phyloP scores from a whole-genome alignment of 768 basidiomycete species.

The Mycena galopus region DNA sequence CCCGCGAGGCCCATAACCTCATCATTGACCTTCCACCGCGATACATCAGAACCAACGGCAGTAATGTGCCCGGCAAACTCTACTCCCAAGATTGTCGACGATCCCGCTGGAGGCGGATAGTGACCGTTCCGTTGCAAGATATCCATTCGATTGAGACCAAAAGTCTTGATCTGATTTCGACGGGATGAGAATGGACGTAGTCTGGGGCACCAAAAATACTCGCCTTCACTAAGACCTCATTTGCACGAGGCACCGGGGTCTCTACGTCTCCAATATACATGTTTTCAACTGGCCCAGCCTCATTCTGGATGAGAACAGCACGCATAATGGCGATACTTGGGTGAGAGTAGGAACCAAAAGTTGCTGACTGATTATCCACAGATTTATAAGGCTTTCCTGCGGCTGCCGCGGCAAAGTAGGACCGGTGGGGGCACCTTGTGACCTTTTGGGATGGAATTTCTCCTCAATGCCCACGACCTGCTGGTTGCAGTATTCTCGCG shows the following conservation, averaged over 20 bases:
- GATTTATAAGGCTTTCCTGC: too few relatives aligned
- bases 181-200: background rate
- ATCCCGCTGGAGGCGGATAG: slow-evolving; percentile 86
- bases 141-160: slow-evolving; percentile 94
- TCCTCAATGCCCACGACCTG: too few relatives aligned
- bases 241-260: slow-evolving; percentile 67
- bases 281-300: slow-evolving; percentile 80
- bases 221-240: slow-evolving; percentile 87
- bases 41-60: slow-evolving; percentile 63
- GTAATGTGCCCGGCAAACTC: slow-evolving; percentile 84
- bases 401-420: too few relatives aligned
- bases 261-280: slow-evolving; percentile 82
- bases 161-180: slow-evolving; percentile 74
- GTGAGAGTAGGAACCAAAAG: background rate
- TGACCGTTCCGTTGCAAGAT: slow-evolving; percentile 75
- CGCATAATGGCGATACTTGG: slow-evolving; percentile 65
- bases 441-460: too few relatives aligned
- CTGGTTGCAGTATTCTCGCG: too few relatives aligned
- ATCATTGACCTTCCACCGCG: slow-evolving; percentile 71
- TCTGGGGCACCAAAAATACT: slow-evolving; percentile 23
- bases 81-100: slow-evolving; percentile 83
- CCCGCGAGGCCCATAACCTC: slow-evolving; percentile 85
- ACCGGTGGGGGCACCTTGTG: too few relatives aligned
- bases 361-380: background rate
- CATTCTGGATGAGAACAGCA: slow-evolving; percentile 83